phyloP scores from a whole-genome alignment of 2,329 filamentous ascomycete species.

The Aspergillus phoenicis region DNA sequence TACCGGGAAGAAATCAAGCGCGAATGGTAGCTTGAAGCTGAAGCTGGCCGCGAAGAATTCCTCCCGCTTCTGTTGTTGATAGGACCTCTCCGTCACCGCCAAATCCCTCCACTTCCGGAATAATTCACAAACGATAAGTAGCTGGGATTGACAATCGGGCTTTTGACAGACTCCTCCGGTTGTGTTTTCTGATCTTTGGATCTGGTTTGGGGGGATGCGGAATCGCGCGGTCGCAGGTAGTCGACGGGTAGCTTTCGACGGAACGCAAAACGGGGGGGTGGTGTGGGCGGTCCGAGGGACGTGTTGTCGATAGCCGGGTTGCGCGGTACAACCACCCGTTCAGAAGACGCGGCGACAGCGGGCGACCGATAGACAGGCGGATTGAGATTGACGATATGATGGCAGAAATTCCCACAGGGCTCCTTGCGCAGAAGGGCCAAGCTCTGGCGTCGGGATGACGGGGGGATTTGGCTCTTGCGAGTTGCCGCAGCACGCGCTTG shows the following conservation, averaged over 20 bases:
- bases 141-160: not conserved
- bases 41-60: not conserved
- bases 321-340: constrained; percentile 18
- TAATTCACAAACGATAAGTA: not conserved
- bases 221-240: constrained; percentile 13
- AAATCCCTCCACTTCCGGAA: not conserved
- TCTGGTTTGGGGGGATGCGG: not conserved
- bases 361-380: constrained; percentile 2
- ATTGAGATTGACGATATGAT: not conserved
- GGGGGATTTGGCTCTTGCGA: constrained; percentile 23
- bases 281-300: not conserved
- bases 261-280: constrained; percentile 7
- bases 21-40: not conserved
- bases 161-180: not conserved
- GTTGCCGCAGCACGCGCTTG: constrained; percentile 40
- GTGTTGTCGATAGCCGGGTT: constrained; percentile 11
- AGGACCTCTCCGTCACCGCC: not conserved
- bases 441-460: constrained; percentile 21
- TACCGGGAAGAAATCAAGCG: not conserved
- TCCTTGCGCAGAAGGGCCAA: constrained; percentile 24
- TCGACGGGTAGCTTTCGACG: not conserved
- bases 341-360: constrained; percentile 16
- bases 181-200: not conserved
- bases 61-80: not conserved
- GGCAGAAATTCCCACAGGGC: constrained; percentile 12